Base-by-base conservation (phyloP, 176 grass and related monocot species). In the Juncus effusus region DNA sequence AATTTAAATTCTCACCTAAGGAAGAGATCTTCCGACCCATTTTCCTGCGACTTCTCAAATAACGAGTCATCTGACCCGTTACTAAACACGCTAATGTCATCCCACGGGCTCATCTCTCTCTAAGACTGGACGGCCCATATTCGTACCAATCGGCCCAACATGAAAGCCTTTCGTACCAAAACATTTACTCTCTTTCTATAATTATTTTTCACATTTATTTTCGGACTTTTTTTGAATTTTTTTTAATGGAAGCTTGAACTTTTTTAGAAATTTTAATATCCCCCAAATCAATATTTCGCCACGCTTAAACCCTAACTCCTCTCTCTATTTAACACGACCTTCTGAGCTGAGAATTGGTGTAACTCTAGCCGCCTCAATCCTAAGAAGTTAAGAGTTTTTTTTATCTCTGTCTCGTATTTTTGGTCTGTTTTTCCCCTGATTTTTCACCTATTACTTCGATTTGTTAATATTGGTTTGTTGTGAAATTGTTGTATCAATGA, bases 81-180 rank as follows among this genome's bases (percentile, higher is more conserved):
- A 53, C 42, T 57, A 16, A 93, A 52, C 3, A 99, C 80, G 75
- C 77, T 93, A 13, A 99, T 55, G 78, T 67, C 94, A 99, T 99
- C 94, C 94, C 94, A 99, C 12, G 62, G 8, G 80, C 80, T 88
- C 88, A 99, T 75, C 94, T 86, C 40, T 80, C 61, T 3, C 79
- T 47, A 49, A 99, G 94, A 72, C 83, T 60, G 6, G 78, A 62
- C 0, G 83, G 85, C 4, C 88, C 77, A 0, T 58, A 10, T 13
- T 69, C 56, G 58, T 51, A 1, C 45, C 50, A 1, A 73, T 16
- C 36, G 36, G 13, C 4, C 88, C 75, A 0, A 88, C 94, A 2
- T 99, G 94, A 77, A 84, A 86, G 0, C 88, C 85, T 64, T 63
- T 73, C 4, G 94, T 5, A 99, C 16, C 64, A 93, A 64, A 36